phyloP scores from a whole-genome alignment of 2,329 filamentous ascomycete genomes.

The Fusarium sp. region DNA sequence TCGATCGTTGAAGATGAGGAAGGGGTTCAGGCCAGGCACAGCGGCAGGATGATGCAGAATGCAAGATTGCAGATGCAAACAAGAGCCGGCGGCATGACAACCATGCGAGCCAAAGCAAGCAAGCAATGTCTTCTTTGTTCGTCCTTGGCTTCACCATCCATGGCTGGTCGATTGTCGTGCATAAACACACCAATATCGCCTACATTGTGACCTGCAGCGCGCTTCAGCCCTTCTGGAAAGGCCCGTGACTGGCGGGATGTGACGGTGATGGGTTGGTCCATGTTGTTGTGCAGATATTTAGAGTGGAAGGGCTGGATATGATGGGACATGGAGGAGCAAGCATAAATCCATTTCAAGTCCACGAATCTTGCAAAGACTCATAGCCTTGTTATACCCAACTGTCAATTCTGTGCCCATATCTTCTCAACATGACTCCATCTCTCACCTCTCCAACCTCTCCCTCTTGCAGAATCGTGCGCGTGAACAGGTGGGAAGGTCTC shows the following conservation, averaged over 20 bases:
- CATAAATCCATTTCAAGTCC: neutral
- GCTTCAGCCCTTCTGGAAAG: conserved; percentile 12
- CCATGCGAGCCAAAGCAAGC: neutral
- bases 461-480: neutral
- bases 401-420: neutral
- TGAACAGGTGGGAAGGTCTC: neutral
- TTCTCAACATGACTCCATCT: conserved; percentile 21
- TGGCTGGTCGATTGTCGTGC: conserved; percentile 53
- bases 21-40: neutral
- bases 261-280: conserved; percentile 19
- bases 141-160: conserved; percentile 12
- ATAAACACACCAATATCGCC: conserved; percentile 45
- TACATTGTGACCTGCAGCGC: conserved; percentile 29
- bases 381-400: neutral
- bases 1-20: conserved; percentile 4
- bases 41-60: conserved; percentile 11
- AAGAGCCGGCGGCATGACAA: conserved; percentile 13
- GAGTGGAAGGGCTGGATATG: neutral
- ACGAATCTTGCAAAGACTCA: neutral
- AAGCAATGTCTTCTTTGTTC: neutral
- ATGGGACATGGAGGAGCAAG: neutral
- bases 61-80: conserved; percentile 16
- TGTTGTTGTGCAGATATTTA: conserved; percentile 5
- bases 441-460: neutral
- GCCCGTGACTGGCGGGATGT: conserved; percentile 25